These are phyloP conservation scores for Aspergillus fijiensis DNA, from an alignment of 2,329 filamentous ascomycete species.

Conservation along the genomic window DNA sequence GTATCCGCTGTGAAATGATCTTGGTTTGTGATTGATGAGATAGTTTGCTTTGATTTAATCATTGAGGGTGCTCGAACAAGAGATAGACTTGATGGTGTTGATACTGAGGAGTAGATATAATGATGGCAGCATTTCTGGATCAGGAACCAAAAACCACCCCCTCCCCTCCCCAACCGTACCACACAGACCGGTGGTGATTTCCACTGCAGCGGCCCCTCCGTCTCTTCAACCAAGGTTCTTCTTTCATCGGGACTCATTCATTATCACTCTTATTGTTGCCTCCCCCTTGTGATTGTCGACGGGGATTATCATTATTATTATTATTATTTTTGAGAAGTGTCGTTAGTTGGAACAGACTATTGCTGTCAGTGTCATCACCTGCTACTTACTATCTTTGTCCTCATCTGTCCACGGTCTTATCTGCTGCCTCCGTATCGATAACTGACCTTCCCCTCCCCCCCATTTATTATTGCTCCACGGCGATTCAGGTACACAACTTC, in stretches of 20 bases:
- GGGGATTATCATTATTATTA: too few species aligned
- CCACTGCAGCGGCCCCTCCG: not conserved
- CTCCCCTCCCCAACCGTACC: too few species aligned
- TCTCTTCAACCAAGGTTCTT: conserved; percentile 14
- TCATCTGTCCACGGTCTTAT: not conserved
- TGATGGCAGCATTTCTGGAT: not conserved
- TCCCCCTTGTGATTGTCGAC: too few species aligned
- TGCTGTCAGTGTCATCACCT: too few species aligned
- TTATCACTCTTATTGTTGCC: not conserved
- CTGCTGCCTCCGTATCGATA: not conserved
- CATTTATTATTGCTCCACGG: not conserved
- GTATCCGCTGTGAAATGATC: not conserved
- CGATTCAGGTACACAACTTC: not conserved
- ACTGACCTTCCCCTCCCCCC: not conserved
- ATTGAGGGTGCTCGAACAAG: not conserved
- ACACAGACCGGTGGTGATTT: not conserved
- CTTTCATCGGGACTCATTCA: not conserved
- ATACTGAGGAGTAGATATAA: too few species aligned
- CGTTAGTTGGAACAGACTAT: not conserved
- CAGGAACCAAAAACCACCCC: not conserved
- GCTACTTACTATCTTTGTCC: too few species aligned
- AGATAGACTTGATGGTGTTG: not conserved
- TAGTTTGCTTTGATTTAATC: not conserved
- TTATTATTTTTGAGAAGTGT: not conserved
- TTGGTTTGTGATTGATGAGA: conserved; percentile 7